A percentile compares a stretch with the other conserved stretches of the same genome.
phyloP scores from a whole-genome alignment of 163 green algal species.

The Prototheca cutis region DNA sequence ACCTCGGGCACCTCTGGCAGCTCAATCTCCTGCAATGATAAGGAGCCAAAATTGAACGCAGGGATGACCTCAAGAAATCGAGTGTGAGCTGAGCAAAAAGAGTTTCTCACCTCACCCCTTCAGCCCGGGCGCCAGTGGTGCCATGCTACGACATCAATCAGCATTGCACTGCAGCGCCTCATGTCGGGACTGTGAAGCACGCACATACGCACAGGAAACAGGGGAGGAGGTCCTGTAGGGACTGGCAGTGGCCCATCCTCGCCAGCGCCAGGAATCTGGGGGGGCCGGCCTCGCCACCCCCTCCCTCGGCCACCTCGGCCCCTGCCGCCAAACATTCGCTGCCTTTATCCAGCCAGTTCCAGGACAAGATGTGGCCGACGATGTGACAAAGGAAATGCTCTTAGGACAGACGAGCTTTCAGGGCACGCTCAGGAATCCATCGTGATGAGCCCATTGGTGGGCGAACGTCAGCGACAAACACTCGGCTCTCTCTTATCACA shows the following conservation, averaged over 20 bases:
- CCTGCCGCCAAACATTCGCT: not conserved
- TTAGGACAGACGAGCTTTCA: too few species aligned
- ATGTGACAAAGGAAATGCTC: too few species aligned
- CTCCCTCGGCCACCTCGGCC: not conserved
- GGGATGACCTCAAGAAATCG: not conserved
- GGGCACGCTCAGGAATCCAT: too few species aligned
- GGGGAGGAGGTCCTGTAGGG: not conserved
- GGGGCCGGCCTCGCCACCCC: not conserved
- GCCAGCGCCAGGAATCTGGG: not conserved
- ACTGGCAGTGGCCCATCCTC: not conserved
- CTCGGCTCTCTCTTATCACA: too few species aligned
- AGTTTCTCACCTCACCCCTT: too few species aligned
- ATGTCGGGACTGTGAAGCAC: not conserved
- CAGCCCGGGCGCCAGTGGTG: too few species aligned
- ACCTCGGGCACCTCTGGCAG: not conserved
- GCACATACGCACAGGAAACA: constrained; percentile 4
- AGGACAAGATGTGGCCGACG: too few species aligned
- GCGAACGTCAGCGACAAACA: too few species aligned
- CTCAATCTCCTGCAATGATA: constrained; percentile 2
- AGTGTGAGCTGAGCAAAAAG: too few species aligned
- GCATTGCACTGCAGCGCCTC: not conserved
- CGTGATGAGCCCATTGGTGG: too few species aligned
- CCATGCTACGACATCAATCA: too few species aligned
- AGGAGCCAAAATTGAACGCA: not conserved
- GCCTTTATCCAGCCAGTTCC: too few species aligned